Percentiles rank a stretch among this genome's conserved stretches.
Evolutionary conservation across 352 stramenopile genomes (phyloP).

Genomic region (Pythium inflatum): DNA sequence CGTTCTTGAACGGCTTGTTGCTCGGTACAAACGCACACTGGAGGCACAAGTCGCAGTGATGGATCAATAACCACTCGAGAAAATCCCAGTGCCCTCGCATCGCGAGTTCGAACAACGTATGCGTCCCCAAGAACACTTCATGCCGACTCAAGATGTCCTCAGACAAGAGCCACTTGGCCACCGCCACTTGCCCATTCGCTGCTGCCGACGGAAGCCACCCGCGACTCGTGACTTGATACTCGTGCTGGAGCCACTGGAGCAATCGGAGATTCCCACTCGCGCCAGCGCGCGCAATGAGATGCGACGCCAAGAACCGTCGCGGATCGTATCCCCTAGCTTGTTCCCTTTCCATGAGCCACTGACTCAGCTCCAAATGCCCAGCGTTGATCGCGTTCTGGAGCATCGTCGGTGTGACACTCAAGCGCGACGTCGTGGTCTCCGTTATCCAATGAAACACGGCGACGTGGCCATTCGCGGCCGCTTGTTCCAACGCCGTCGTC

Average conservation of each 20-base stretch:
- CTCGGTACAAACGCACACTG: background rate
- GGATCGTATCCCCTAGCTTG: background rate
- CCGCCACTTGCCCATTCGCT: background rate
- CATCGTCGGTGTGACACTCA: background rate
- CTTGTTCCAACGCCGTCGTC: background rate
- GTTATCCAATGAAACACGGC: conserved; percentile 13
- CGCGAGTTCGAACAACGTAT: background rate
- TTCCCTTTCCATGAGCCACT: conserved; percentile 9
- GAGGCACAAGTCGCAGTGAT: background rate
- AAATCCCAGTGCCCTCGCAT: background rate
- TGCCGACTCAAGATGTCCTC: background rate
- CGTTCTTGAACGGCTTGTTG: background rate
- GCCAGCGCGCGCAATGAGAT: background rate
- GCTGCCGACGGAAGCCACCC: background rate
- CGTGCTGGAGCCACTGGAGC: conserved; percentile 11
- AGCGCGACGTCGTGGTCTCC: background rate
- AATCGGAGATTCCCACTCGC: background rate
- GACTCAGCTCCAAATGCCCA: background rate
- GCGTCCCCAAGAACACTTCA: background rate
- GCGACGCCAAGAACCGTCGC: background rate
- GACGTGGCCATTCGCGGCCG: background rate
- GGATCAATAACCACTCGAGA: conserved; percentile 6
- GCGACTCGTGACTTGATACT: background rate
- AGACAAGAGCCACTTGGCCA: conserved; percentile 3
- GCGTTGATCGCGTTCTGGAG: background rate